Base-by-base conservation (phyloP, 2,329 filamentous ascomycete genomes). In the Aschersonia sp. region DNA sequence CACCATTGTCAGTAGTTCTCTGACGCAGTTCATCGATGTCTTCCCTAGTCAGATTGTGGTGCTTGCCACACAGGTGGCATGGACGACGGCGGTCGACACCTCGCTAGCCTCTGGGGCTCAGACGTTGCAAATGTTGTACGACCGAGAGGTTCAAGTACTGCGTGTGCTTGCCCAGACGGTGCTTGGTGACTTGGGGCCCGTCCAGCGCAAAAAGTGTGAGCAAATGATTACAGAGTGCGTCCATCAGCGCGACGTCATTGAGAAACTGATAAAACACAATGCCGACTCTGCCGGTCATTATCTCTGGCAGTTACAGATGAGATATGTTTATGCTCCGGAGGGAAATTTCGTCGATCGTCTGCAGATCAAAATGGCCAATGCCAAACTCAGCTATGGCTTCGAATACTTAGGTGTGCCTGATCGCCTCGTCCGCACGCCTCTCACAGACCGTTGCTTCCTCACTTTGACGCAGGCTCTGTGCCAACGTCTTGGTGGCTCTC, bases 211-310 rank as follows among this genome's bases (percentile, higher is more conserved):
- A 74, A 95, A 95, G 70, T 98, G 90, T 65, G 92, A 99, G 64
- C 90, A 95, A 65, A 77, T 98, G 54, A 98, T 99, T 60, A 99
- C 94, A 0, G 94, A 98, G 63, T 97, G 92, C 60, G 92, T 99
- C 11, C 92, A 98, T 62, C 94, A 99, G 65, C 84, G 92, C 51
- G 92, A 98, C 63, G 79, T 84, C 14, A 92, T 97, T 53, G 84
- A 90, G 59, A 94, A 87, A 64, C 78, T 99, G 30, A 76, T 89
- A 44, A 76, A 83, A 43, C 72, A 78, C 43, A 83, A 83, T 49
- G 92, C 92, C 30, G 78, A 73, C 46, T 80, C 82, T 7, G 73
- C 87, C 12, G 83, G 77, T 14, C 86, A 98, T 61, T 88, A 94
- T 61, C 68, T 94, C 53, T 99, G 92, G 92, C 78, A 95, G 46